phyloP scores from a whole-genome alignment of 371 early-diverging fungal species.

The Vairimorpha ceranae region DNA sequence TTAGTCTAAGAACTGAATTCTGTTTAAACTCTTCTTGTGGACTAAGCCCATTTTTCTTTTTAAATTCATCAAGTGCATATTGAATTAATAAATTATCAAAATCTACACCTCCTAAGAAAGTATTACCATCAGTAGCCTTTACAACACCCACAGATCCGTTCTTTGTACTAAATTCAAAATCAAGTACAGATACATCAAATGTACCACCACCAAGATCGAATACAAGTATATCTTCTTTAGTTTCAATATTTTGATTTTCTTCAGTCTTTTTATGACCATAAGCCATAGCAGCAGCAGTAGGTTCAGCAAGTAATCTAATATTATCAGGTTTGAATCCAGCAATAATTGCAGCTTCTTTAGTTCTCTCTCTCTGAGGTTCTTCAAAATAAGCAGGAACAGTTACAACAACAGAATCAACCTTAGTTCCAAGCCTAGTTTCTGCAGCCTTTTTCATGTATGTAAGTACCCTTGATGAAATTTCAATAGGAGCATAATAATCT shows the following conservation, averaged over 20 bases:
- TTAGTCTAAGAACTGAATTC: constrained; percentile 52
- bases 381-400: constrained; percentile 63
- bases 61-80: constrained; percentile 77
- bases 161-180: constrained; percentile 71
- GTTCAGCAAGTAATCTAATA: constrained; percentile 57
- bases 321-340: constrained; percentile 54
- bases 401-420: constrained; percentile 45
- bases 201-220: constrained; percentile 95
- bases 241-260: constrained; percentile 2
- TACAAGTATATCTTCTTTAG: constrained; percentile 68
- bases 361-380: constrained; percentile 54
- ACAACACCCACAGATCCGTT: constrained; percentile 72
- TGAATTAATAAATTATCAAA: constrained; percentile 83
- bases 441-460: constrained; percentile 44
- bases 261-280: constrained; percentile 51
- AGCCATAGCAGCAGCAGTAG: constrained; percentile 63
- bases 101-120: constrained; percentile 94
- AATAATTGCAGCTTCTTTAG: constrained; percentile 57
- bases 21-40: constrained; percentile 35
- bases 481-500: constrained; percentile 43
- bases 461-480: constrained; percentile 43
- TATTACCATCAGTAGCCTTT: constrained; percentile 87
- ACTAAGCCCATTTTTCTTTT: constrained; percentile 66
- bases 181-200: constrained; percentile 85
- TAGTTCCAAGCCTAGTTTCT: constrained; percentile 38